These are phyloP conservation scores for Lathyrus aphaca DNA, from an alignment of 306 rosid genomes.

Conservation along the genomic window DNA sequence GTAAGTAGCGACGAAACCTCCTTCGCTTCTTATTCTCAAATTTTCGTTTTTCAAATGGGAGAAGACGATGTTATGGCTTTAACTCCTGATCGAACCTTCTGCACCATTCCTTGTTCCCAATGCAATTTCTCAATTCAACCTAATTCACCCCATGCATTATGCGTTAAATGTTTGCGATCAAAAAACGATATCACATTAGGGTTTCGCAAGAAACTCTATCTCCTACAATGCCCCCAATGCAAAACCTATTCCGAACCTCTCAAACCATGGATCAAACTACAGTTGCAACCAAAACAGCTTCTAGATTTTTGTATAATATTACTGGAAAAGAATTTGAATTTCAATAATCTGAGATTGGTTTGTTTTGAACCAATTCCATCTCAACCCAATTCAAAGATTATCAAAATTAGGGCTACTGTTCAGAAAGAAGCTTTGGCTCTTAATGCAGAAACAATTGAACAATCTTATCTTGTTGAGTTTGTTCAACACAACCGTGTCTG, in stretches of 20 bases:
- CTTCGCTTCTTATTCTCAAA: no score
- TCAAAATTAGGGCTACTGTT: conserved; percentile 61
- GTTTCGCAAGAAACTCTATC: conserved; percentile 53
- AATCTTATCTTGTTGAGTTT: conserved; percentile 58
- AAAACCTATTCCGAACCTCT: conserved; percentile 62
- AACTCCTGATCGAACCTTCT: no score
- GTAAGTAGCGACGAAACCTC: no score
- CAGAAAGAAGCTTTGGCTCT: conserved; percentile 66
- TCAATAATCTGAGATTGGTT: conserved; percentile 57
- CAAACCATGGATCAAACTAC: conserved; percentile 15
- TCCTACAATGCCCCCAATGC: conserved; percentile 70
- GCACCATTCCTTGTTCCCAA: no score
- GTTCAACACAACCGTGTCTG: conserved; percentile 69
- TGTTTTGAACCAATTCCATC: conserved; percentile 63
- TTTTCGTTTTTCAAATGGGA: no score
- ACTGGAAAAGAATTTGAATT: conserved; percentile 49
- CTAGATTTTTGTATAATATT: conserved; percentile 67
- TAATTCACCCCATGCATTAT: no score
- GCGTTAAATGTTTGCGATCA: conserved; percentile 55
- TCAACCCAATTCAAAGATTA: conserved; percentile 69
- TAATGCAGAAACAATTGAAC: conserved; percentile 65
- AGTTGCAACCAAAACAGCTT: conserved; percentile 64
- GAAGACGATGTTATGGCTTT: not conserved
- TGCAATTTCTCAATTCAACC: no score
- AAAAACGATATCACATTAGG: conserved; percentile 76